A percentile compares a stretch with the other conserved stretches of the same genome.
Conservation (phyloP, 441 rosid genomes). For the Pelargonium cotyledonis region DNA sequence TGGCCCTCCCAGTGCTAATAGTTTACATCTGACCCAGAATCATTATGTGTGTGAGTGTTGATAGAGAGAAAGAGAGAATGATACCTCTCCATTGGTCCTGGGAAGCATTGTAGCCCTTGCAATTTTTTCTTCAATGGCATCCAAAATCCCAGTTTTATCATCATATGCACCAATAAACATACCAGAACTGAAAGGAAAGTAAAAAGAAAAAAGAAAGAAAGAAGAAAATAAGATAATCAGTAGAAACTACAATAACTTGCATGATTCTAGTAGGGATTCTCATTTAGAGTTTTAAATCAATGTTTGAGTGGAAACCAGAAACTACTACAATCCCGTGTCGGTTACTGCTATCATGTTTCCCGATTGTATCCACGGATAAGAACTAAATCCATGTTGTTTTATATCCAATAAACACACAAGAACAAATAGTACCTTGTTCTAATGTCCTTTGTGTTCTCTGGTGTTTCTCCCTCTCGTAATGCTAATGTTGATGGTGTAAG, state of each 20-base stretch:
- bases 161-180: constrained; percentile 44
- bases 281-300: too few species aligned
- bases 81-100: constrained; percentile 47
- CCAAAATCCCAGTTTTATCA: constrained; percentile 46
- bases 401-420: background rate
- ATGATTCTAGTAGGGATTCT: background rate
- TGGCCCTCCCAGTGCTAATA: background rate
- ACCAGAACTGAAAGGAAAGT: constrained; percentile 40
- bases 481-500: constrained; percentile 56
- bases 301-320: background rate
- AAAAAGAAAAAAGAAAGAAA: constrained; percentile 8
- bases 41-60: background rate
- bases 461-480: constrained; percentile 48
- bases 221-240: background rate
- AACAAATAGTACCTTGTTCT: constrained; percentile 56
- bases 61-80: background rate
- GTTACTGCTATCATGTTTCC: background rate
- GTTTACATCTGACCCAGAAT: background rate
- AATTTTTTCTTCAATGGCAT: constrained; percentile 54
- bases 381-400: background rate
- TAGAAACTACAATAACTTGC: background rate
- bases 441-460: constrained; percentile 32
- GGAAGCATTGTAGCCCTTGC: constrained; percentile 55
- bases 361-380: background rate
- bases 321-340: background rate